phyloP scores from a whole-genome alignment of 2,329 filamentous ascomycete species.

The Pestalotiopsis sp. region DNA sequence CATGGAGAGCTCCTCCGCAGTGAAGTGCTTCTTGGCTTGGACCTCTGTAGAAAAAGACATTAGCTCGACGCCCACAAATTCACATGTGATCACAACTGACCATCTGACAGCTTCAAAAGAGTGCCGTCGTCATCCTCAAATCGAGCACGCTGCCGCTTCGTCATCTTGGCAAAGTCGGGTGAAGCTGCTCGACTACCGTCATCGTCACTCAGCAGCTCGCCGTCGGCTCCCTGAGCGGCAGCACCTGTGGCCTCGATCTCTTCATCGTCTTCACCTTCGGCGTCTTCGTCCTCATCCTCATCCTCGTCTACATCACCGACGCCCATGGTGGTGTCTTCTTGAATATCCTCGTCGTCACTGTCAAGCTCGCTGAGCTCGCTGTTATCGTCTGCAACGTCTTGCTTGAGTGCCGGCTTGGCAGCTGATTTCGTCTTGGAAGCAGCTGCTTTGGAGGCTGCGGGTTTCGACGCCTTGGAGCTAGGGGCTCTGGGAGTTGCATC shows the following conservation, averaged over 20 bases:
- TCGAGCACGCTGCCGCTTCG: slow-evolving; percentile 60
- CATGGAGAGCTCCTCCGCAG: slow-evolving; percentile 65
- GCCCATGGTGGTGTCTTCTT: slow-evolving; percentile 44
- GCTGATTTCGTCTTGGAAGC: slow-evolving; percentile 29
- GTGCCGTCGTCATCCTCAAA: slow-evolving; percentile 59
- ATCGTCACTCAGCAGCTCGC: slow-evolving; percentile 45
- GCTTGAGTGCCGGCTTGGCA: slow-evolving; percentile 32
- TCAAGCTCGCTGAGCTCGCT: slow-evolving; percentile 60
- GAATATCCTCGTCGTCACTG: slow-evolving; percentile 50
- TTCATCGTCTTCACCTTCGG: slow-evolving; percentile 45
- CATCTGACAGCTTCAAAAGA: slow-evolving; percentile 63
- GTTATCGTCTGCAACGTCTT: slow-evolving; percentile 36
- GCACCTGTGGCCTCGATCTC: slow-evolving; percentile 39
- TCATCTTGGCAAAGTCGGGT: slow-evolving; percentile 62
- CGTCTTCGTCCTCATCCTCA: slow-evolving; percentile 42
- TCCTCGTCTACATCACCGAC: slow-evolving; percentile 41
- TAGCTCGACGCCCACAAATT: slow-evolving; percentile 14
- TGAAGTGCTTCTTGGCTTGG: slow-evolving; percentile 65
- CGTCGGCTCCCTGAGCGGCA: slow-evolving; percentile 44
- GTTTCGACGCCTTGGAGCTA: slow-evolving; percentile 53
- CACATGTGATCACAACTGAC: slow-evolving; percentile 36
- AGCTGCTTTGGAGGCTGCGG: slow-evolving; percentile 29
- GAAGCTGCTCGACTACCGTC: slow-evolving; percentile 52
- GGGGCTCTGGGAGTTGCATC: slow-evolving; percentile 37
- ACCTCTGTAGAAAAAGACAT: slow-evolving; percentile 50